These are phyloP conservation scores for Fusarium coffeatum DNA, from an alignment of 2,329 filamentous ascomycete genomes.

Conservation along the genomic window DNA sequence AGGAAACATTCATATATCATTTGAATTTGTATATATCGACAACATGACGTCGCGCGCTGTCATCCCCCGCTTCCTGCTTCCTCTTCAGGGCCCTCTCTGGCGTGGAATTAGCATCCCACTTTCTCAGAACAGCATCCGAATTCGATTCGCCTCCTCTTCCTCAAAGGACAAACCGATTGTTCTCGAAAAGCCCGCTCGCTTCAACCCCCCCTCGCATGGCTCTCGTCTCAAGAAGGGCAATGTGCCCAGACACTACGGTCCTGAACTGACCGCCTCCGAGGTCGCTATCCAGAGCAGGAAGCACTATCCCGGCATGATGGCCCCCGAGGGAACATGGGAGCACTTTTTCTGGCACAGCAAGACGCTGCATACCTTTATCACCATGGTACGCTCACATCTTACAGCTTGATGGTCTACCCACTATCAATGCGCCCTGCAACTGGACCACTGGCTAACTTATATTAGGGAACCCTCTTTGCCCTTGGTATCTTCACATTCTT, in stretches of 20 bases:
- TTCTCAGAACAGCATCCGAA: conserved; percentile 50
- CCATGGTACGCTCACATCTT: conserved; percentile 71
- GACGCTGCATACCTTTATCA: conserved; percentile 82
- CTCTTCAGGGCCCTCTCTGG: conserved; percentile 69
- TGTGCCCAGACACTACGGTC: conserved; percentile 78
- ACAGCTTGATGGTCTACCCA: not conserved
- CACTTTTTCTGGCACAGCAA: conserved; percentile 86
- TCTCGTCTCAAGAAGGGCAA: conserved; percentile 69
- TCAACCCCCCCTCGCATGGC: conserved; percentile 92
- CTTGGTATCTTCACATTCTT: conserved; percentile 80
- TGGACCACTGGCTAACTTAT: conserved; percentile 8
- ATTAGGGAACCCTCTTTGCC: conserved; percentile 71
- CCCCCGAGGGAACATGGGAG: conserved; percentile 82
- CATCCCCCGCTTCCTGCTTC: conserved; percentile 77
- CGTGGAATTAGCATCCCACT: conserved; percentile 54
- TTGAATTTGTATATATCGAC: not conserved
- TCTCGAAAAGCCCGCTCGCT: conserved; percentile 88
- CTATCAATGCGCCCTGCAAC: not conserved
- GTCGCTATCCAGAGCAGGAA: conserved; percentile 72
- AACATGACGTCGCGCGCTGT: conserved; percentile 60
- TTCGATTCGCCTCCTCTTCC: conserved; percentile 51
- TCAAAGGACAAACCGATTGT: conserved; percentile 68
- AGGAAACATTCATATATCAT: not conserved
- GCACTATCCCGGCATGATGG: conserved; percentile 90
- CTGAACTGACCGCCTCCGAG: conserved; percentile 74